Percentiles rank a stretch among this genome's conserved stretches.
These are phyloP conservation scores for Chionographis japonica DNA, from an alignment of 106 monocot species.

Conservation along the genomic window DNA sequence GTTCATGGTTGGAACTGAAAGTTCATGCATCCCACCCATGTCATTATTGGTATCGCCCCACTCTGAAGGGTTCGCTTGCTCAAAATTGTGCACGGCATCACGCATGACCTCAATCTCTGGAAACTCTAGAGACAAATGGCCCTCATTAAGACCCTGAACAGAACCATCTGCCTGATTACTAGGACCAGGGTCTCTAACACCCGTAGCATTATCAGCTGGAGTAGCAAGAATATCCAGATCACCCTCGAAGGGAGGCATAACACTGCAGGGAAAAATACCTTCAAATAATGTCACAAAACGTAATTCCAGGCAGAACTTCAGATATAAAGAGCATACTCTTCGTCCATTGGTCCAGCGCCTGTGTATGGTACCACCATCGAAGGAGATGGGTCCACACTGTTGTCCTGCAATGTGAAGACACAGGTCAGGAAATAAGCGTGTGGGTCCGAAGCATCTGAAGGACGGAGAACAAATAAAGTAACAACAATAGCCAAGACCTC, in stretches of 20 bases:
- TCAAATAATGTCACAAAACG: neutral
- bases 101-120: constrained; percentile 48
- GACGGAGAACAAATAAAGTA: neutral
- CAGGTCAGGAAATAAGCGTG: constrained; percentile 1
- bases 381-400: constrained; percentile 17
- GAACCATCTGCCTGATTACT: constrained; percentile 3
- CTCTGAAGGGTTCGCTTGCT: neutral
- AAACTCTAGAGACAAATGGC: constrained; percentile 13
- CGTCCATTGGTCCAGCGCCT: constrained; percentile 30
- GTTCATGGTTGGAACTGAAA: constrained; percentile 4
- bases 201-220: constrained; percentile 12
- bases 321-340: constrained; percentile 37
- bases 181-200: constrained; percentile 1
- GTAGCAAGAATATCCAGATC: constrained; percentile 11
- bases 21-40: constrained; percentile 7
- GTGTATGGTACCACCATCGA: neutral
- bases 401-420: constrained; percentile 22
- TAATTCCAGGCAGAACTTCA: neutral
- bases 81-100: constrained; percentile 28
- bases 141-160: neutral
- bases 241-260: constrained; percentile 33
- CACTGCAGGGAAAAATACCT: constrained; percentile 21
- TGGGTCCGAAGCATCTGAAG: neutral
- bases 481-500: constrained; percentile 29
- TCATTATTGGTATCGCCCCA: constrained; percentile 10